Conservation (phyloP, 768 basidiomycete genomes). For the Rhodotorula kratochvilovae region DNA sequence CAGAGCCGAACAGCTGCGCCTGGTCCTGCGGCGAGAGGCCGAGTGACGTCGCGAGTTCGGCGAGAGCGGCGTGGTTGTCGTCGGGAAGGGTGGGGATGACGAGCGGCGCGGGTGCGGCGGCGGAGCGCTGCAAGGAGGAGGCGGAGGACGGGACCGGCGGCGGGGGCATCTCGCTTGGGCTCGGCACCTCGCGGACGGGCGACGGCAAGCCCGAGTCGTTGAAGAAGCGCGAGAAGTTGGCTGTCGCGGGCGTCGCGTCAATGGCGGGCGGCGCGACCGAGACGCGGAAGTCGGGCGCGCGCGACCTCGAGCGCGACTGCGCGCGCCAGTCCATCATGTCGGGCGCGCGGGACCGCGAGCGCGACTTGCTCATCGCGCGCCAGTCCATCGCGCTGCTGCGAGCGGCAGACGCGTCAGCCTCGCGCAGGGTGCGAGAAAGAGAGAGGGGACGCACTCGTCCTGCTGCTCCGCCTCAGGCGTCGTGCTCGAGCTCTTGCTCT, state of each 20-base stretch:
- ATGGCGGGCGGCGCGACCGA: slow-evolving; percentile 22
- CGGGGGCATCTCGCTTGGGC: slow-evolving; percentile 14
- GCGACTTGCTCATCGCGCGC: slow-evolving; percentile 35
- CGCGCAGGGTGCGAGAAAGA: slow-evolving; percentile 40
- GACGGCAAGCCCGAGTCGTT: slow-evolving; percentile 22
- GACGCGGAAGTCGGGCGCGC: slow-evolving; percentile 43
- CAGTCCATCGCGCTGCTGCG: slow-evolving; percentile 44
- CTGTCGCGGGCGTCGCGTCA: slow-evolving; percentile 23
- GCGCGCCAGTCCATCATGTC: slow-evolving; percentile 86
- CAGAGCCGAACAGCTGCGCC: slow-evolving; percentile 28
- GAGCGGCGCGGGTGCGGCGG: neutral
- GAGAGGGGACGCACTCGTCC: slow-evolving; percentile 35
- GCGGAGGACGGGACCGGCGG: slow-evolving; percentile 18
- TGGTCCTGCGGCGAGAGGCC: slow-evolving; percentile 36
- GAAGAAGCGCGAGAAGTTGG: slow-evolving; percentile 37
- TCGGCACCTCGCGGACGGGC: neutral
- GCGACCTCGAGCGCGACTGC: slow-evolving; percentile 48
- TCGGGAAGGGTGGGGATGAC: neutral
- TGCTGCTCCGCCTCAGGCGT: slow-evolving; percentile 21
- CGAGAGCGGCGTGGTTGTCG: slow-evolving; percentile 10
- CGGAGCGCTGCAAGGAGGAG: neutral
- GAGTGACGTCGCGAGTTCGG: slow-evolving; percentile 28
- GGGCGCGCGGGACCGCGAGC: slow-evolving; percentile 41
- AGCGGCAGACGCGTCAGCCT: neutral
- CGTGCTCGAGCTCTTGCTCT: slow-evolving; percentile 32